Evolutionary conservation across 768 basidiomycete genomes (phyloP).

Genomic region (Boletus vinaceobasis): DNA sequence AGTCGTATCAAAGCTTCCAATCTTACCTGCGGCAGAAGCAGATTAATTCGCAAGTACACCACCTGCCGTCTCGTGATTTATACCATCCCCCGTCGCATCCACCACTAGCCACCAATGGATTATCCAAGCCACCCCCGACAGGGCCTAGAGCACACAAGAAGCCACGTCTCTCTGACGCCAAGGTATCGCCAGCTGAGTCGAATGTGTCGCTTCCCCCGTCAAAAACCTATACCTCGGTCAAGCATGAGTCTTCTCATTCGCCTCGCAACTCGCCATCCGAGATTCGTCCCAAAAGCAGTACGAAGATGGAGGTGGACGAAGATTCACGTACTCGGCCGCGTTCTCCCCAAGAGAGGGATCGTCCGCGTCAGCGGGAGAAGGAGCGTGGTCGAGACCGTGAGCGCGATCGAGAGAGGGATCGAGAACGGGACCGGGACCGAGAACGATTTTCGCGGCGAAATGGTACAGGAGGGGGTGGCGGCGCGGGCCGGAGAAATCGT

Average conservation of each 20-base stretch:
- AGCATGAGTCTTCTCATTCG: constrained; percentile 30
- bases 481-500: constrained; percentile 36
- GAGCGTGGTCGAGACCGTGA: constrained; percentile 37
- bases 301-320: constrained; percentile 58
- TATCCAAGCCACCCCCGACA: constrained; percentile 62
- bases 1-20: constrained; percentile 64
- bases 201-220: constrained; percentile 28
- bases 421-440: constrained; percentile 37
- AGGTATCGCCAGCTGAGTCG: constrained; percentile 33
- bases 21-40: constrained; percentile 42
- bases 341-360: constrained; percentile 41
- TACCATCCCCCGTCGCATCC: constrained; percentile 37
- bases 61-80: constrained; percentile 43
- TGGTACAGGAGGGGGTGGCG: constrained; percentile 39
- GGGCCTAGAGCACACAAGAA: constrained; percentile 82
- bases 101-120: constrained; percentile 31
- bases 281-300: constrained; percentile 23
- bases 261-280: constrained; percentile 30
- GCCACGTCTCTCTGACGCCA: constrained; percentile 62
- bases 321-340: constrained; percentile 43
- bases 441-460: constrained; percentile 41
- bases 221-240: constrained; percentile 19
- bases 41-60: constrained; percentile 25
- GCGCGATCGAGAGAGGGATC: constrained; percentile 33
- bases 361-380: constrained; percentile 36